Percentiles rank a stretch among this genome's conserved stretches.
Evolutionary conservation across 1,284 basidiomycete genomes (phyloP).

Genomic region (Schizophyllum amplum): DNA sequence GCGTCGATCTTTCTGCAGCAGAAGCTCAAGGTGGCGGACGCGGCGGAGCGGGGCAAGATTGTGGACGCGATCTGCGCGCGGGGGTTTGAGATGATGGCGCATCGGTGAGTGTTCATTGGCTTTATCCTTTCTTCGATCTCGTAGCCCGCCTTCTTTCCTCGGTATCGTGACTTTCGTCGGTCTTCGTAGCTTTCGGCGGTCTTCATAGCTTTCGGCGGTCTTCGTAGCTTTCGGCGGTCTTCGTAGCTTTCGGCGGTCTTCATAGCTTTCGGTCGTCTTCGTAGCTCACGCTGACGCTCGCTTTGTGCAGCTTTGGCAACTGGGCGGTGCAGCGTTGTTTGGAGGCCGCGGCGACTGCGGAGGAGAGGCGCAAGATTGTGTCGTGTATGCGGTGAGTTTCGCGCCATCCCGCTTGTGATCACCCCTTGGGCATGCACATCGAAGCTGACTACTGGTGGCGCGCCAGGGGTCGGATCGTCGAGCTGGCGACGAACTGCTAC

Average conservation of each 20-base stretch:
- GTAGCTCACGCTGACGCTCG: conserved; percentile 4
- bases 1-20: conserved; percentile 84
- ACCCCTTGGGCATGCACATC: neutral
- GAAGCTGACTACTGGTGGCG: conserved; percentile 1
- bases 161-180: no score
- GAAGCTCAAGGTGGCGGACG: conserved; percentile 76
- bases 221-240: no score
- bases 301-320: conserved; percentile 60
- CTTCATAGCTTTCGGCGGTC: no score
- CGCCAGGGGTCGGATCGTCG: conserved; percentile 66
- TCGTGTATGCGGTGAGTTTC: conserved; percentile 62
- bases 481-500: conserved; percentile 78
- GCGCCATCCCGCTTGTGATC: no score
- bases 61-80: conserved; percentile 74
- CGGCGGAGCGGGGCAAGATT: conserved; percentile 69
- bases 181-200: no score
- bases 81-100: conserved; percentile 85
- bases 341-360: conserved; percentile 60
- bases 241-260: no score
- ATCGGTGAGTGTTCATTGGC: conserved; percentile 43
- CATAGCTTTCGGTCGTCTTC: no score
- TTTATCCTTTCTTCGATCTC: conserved; percentile 1
- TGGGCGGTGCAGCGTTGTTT: conserved; percentile 82
- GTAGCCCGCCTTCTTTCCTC: no score
- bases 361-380: conserved; percentile 73